Evolutionary conservation across 2,329 filamentous ascomycete genomes (phyloP).

Genomic region (Fusarium sp.): DNA sequence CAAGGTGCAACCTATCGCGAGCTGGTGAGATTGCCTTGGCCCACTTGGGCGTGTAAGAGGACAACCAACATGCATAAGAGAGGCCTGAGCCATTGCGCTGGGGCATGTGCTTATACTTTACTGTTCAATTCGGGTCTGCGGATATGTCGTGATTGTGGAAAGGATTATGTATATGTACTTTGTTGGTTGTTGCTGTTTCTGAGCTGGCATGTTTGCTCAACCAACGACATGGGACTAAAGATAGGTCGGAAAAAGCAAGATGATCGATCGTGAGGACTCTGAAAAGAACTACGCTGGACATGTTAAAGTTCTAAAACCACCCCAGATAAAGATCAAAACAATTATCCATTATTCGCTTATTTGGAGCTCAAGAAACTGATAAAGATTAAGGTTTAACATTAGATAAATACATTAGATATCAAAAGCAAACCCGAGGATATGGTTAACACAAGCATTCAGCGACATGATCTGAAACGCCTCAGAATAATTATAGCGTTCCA

Average conservation of each 20-base stretch:
- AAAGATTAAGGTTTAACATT: background rate
- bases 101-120: background rate
- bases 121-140: background rate
- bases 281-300: background rate
- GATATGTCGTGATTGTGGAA: no score
- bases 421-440: background rate
- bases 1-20: background rate
- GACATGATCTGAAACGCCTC: background rate
- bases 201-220: background rate
- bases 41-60: background rate
- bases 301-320: background rate
- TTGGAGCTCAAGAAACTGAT: background rate
- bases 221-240: background rate
- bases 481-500: background rate
- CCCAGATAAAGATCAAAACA: background rate
- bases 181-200: background rate
- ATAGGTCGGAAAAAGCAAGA: background rate
- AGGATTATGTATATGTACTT: background rate
- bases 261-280: background rate
- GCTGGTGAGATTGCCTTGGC: background rate
- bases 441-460: background rate
- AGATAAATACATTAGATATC: background rate
- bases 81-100: background rate
- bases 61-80: conserved; percentile 18
- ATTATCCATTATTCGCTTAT: background rate